phyloP scores from a whole-genome alignment of 495 filamentous ascomycete species.

The Staphylotrichum longicolle region DNA sequence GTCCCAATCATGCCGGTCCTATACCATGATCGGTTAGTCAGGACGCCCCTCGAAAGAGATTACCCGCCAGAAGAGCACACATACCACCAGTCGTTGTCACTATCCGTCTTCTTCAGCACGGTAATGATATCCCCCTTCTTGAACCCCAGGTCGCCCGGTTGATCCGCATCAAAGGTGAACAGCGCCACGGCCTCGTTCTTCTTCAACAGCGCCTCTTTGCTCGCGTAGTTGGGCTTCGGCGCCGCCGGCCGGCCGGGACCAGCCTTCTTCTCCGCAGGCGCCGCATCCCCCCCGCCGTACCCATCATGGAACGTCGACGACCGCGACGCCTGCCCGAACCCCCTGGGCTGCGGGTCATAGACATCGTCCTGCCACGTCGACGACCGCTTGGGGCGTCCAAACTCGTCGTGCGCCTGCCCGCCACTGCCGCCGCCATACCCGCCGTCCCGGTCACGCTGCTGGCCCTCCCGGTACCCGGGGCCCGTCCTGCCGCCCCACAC shows the following conservation, averaged over 20 bases:
- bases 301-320: slow-evolving; percentile 39
- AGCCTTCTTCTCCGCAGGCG: slow-evolving; percentile 45
- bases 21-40: slow-evolving; percentile 26
- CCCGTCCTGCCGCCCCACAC: slow-evolving; percentile 88
- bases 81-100: slow-evolving; percentile 86
- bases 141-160: slow-evolving; percentile 88
- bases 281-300: slow-evolving; percentile 39
- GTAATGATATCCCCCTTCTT: slow-evolving; percentile 98
- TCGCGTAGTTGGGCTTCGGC: slow-evolving; percentile 78
- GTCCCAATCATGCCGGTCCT: slow-evolving; percentile 59
- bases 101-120: slow-evolving; percentile 95
- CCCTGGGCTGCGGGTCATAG: slow-evolving; percentile 63
- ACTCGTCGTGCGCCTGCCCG: slow-evolving; percentile 50
- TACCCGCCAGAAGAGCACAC: slow-evolving; percentile 25
- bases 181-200: slow-evolving; percentile 85
- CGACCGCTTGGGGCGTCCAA: slow-evolving; percentile 58
- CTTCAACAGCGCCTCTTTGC: slow-evolving; percentile 62
- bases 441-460: slow-evolving; percentile 57
- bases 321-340: slow-evolving; percentile 52
- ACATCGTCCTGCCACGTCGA: slow-evolving; percentile 88
- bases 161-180: slow-evolving; percentile 90
- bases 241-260: slow-evolving; percentile 70
- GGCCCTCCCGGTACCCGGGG: slow-evolving; percentile 71
- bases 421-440: slow-evolving; percentile 33
- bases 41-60: neutral